A percentile compares a stretch with the other conserved stretches of the same genome.
These are phyloP conservation scores for Volvox carteri DNA, from an alignment of 163 green algal species.

Conservation along the genomic window DNA sequence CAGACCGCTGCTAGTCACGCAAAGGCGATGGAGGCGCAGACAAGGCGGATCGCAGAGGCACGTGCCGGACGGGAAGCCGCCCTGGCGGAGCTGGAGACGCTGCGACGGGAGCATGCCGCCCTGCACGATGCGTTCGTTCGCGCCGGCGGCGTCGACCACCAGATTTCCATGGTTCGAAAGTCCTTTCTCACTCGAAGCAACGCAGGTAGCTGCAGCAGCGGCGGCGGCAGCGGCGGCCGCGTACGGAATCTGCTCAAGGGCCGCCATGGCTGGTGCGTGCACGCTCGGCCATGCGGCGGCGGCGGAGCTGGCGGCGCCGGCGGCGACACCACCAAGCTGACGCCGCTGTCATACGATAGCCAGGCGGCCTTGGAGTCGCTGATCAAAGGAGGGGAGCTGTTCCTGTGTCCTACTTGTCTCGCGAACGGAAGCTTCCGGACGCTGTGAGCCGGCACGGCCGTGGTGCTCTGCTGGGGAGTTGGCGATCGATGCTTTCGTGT, in stretches of 20 bases:
- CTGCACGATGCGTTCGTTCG: constrained; percentile 16
- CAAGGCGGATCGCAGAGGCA: neutral
- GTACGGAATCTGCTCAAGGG: neutral
- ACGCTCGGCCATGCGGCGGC: neutral
- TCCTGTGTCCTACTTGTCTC: constrained; percentile 20
- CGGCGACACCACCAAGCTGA: neutral
- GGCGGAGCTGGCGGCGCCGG: neutral
- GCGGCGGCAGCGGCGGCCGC: neutral
- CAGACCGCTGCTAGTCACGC: neutral
- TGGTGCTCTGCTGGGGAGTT: too few species aligned
- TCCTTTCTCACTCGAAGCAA: neutral
- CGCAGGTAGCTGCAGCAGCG: neutral
- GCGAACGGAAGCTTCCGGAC: neutral
- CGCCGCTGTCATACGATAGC: neutral
- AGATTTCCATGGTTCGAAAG: neutral
- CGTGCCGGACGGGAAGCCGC: neutral
- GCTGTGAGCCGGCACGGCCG: neutral
- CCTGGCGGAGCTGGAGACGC: constrained; percentile 1
- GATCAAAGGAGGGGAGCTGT: neutral
- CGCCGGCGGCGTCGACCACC: constrained; percentile 24
- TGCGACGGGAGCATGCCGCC: neutral
- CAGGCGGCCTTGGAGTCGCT: neutral
- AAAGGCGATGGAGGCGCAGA: constrained; percentile 9
- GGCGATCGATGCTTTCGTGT: too few species aligned
- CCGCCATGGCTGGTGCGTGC: constrained; percentile 17